phyloP scores from a whole-genome alignment of 495 filamentous ascomycete species.

The Penicillium herquei region DNA sequence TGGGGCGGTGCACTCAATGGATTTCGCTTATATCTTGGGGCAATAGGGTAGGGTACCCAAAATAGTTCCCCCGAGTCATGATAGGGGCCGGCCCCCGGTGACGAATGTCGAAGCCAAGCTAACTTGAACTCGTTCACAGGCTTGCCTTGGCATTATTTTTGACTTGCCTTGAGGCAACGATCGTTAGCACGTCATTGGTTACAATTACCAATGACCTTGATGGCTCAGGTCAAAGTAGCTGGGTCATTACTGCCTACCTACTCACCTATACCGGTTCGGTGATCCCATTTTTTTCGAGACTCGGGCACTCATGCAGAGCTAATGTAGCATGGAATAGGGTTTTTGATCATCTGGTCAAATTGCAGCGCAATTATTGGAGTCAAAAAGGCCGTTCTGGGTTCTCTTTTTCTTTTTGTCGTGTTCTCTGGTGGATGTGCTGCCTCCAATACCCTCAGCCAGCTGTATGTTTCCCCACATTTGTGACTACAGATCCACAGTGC shows the following conservation, averaged over 20 bases:
- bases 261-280: slow-evolving; percentile 48
- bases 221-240: slow-evolving; percentile 45
- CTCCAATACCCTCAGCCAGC: slow-evolving; percentile 45
- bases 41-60: slow-evolving; percentile 1
- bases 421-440: slow-evolving; percentile 56
- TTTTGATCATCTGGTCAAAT: slow-evolving; percentile 55
- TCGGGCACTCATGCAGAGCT: background rate
- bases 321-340: slow-evolving; percentile 28
- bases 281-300: background rate
- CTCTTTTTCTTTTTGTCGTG: slow-evolving; percentile 51
- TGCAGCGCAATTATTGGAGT: slow-evolving; percentile 56
- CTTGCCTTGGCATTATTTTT: slow-evolving; percentile 42
- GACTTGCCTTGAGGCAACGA: slow-evolving; percentile 54
- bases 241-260: slow-evolving; percentile 55
- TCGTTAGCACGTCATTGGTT: slow-evolving; percentile 59
- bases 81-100: background rate
- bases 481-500: background rate
- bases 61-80: background rate
- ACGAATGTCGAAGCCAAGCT: background rate
- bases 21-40: slow-evolving; percentile 2
- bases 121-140: background rate
- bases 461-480: slow-evolving; percentile 38
- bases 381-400: slow-evolving; percentile 41
- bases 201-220: slow-evolving; percentile 52
- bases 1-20: slow-evolving; percentile 7